Evolutionary conservation across 768 basidiomycete genomes (phyloP).

Genomic region (Suillus subalutaceus): DNA sequence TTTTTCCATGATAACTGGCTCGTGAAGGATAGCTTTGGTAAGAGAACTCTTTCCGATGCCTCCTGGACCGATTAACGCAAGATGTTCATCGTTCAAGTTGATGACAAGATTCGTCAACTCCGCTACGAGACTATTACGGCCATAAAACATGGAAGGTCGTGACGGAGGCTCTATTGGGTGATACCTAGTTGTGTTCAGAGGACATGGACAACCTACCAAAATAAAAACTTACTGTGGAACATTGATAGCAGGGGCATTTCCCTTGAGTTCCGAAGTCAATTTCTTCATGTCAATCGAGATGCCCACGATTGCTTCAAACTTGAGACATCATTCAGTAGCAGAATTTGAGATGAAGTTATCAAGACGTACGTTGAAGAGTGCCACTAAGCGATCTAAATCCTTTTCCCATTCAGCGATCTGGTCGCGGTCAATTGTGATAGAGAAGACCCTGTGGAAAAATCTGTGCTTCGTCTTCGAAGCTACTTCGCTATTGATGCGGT

Average conservation of each 20-base stretch:
- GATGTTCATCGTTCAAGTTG: not conserved
- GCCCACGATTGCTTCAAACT: not conserved
- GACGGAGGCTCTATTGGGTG: not conserved
- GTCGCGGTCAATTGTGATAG: not conserved
- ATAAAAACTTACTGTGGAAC: too few species aligned
- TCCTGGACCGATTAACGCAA: not conserved
- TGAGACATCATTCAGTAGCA: not conserved
- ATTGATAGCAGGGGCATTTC: not conserved
- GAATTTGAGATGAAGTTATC: not conserved
- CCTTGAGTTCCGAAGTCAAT: not conserved
- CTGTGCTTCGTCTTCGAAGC: not conserved
- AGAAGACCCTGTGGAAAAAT: not conserved
- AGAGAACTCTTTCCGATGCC: constrained; percentile 9
- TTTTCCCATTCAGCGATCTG: not conserved
- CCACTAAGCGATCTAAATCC: not conserved
- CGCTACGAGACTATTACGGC: not conserved
- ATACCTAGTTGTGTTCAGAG: not conserved
- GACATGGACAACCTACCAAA: not conserved
- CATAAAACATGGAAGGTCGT: not conserved
- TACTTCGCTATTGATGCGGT: not conserved
- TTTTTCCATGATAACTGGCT: not conserved
- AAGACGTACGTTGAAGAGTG: not conserved
- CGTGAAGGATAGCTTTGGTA: constrained; percentile 3
- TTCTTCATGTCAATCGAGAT: too few species aligned
- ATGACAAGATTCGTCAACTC: not conserved